Evolutionary conservation across 495 filamentous ascomycete species (phyloP).

Genomic region (Tuber brumale): DNA sequence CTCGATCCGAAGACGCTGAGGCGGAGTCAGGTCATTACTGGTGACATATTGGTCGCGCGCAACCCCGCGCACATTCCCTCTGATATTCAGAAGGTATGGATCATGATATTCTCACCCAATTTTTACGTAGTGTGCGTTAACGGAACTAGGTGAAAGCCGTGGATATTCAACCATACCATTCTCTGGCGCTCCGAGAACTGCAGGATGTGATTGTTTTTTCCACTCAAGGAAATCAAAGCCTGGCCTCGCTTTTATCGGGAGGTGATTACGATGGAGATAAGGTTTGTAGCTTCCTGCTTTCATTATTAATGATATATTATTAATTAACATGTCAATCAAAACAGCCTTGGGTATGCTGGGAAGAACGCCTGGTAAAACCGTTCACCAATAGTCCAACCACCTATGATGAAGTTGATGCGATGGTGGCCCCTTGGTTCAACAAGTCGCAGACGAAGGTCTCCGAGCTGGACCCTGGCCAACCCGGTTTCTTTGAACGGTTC

Average conservation of each 20-base stretch:
- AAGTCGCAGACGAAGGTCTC: slow-evolving; percentile 43
- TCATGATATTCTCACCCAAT: slow-evolving; percentile 35
- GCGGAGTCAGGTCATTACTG: slow-evolving; percentile 43
- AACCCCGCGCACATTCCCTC: slow-evolving; percentile 72
- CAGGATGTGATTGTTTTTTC: slow-evolving; percentile 86
- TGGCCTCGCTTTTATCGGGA: slow-evolving; percentile 78
- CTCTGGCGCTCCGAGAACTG: slow-evolving; percentile 60
- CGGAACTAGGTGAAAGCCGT: slow-evolving; percentile 48
- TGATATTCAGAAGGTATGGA: slow-evolving; percentile 68
- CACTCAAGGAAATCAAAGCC: slow-evolving; percentile 57
- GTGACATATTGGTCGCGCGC: slow-evolving; percentile 73
- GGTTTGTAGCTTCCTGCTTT: slow-evolving; percentile 36
- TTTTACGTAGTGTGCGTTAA: slow-evolving; percentile 3
- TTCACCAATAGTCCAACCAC: slow-evolving; percentile 61
- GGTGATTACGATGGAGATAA: slow-evolving; percentile 94
- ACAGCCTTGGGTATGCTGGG: slow-evolving; percentile 78
- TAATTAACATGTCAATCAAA: not conserved
- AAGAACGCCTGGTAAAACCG: slow-evolving; percentile 61
- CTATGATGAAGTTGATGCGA: slow-evolving; percentile 48
- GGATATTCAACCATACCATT: slow-evolving; percentile 46
- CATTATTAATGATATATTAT: not conserved
- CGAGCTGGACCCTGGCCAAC: slow-evolving; percentile 48
- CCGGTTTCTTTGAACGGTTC: slow-evolving; percentile 57
- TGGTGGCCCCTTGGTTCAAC: slow-evolving; percentile 55
- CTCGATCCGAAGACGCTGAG: slow-evolving; percentile 55